Base-by-base conservation (phyloP, 805 yeast genomes). In the Saturnispora mendoncae region DNA sequence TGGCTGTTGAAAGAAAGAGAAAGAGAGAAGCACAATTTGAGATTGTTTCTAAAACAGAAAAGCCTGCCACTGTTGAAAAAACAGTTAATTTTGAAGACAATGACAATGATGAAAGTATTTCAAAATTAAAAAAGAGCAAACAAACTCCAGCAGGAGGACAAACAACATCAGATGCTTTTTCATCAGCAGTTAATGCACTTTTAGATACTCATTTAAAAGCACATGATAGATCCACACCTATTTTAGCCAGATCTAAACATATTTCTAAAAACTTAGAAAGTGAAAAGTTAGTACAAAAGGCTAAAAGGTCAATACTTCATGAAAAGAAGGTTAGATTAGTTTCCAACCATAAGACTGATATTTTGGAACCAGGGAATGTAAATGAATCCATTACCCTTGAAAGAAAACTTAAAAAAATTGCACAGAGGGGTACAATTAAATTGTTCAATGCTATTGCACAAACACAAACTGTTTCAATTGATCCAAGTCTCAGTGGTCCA, bases 151-250 rank as follows among this genome's bases (percentile, higher is more conserved):
- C 71, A 68, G 53, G 72, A 72, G 53, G 64, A 33, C 80, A 73
- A 46, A 86, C 80, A 59, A 90, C 87, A n/a, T 71, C 85, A 1
- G 79, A 69, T 33, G 69, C 77, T 2, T 90, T 92, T 55, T 84
- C 95, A 15, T 70, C 64, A 41, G 97, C 97, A 0, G 76, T 92
- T 55, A 76, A 67, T 50, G 92, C 95, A 13, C 82, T 90, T 52
- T 64, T 90, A 39, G 83, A 82, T 4, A 85, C 97, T 2, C 80
- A 77, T 53, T 68, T 90, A 50, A 92, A 92, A 58, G 94, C 95
- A 0, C 83, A 90, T 53, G 86, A 83, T 55, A 71, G 97, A 55
- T 73, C 73, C 34, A 95, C 88, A 58, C 98, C 98, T 3, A 84
- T 90, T 42, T 70, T 90, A 63, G 88, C 90, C 6, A 78, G 97